Base-by-base conservation (phyloP, 345 rosid species). In the Brassica rapa region DNA sequence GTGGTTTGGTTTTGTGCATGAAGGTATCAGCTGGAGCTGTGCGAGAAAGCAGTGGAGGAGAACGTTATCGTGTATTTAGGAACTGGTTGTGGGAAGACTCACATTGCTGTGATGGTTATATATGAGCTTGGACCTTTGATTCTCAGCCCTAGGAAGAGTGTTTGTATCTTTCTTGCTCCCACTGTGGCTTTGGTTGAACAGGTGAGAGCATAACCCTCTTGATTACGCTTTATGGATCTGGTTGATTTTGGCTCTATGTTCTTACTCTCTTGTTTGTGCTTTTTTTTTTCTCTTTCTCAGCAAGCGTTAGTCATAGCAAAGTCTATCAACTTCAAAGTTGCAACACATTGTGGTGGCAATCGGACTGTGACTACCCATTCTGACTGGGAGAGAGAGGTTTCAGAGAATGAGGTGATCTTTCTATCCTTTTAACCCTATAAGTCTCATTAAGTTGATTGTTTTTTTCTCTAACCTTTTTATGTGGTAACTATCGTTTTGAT, bases 31-130 rank as follows among this genome's bases (percentile, higher is more conserved):
- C 62, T 94, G 85, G 97, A 94, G 62, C 77, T 94, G 59, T 94
- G 92, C 83, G 66, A 89, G 87, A 90, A 87, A 83, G 98, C 98
- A 15, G 4, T 82, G 85, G 88, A 88, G 77, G 96, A 88, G 87
- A 92, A 94, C 70, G 75, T 88, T 62, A 89, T 94, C 57, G 97
- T 94, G 14, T 92, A 85, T 80, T 59, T 94, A 81, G 97, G 85
- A 77, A 94, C 98, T 9, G 98, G 98, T 62, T 87, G 90, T 78
- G 98, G 98, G 74, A 94, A 94, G 86, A 94, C 98, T 9, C 98
- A 92, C 81, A 92, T 94, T 60, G 95, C 96, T 5, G 94, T 92
- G 73, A 86, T 94, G 82, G 89, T 94, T 76, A 94, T 94, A 7
- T 75, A 92, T 41, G 97, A 88, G 83, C 80, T 89, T 49, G 86